Base-by-base conservation (phyloP, 2,329 filamentous ascomycete genomes). In the Clarireedia homoeocarpa region DNA sequence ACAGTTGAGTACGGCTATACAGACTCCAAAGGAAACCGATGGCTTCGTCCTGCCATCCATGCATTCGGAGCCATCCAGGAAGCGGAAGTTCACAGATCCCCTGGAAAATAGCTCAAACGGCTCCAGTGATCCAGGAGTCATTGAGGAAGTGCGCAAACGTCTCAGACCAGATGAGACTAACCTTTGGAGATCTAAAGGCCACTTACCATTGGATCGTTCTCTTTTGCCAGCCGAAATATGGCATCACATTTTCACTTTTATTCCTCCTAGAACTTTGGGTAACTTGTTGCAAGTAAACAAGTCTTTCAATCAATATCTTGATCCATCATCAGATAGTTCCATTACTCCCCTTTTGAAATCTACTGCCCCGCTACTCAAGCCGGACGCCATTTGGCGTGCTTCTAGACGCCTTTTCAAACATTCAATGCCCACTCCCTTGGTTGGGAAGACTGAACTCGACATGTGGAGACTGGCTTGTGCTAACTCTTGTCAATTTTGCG, bases 381-480 rank as follows among this genome's bases (percentile, higher is more conserved):
- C 86, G 64, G 81, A 89, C 66, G 71, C 73, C 48, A 83, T 92
- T 64, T 92, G 88, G 88, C 79, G 80, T 67, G 74, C 77, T 62
- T 86, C 88, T 64, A 81, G 88, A 66, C 83, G 83, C 63, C 71
- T 74, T 20, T 84, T 82, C 69, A 81, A 81, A 73, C 82, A 82
- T 26, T 78, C 79, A 62, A 82, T 91, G 74, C 89, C 89, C 48
- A 77, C 77, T 55, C 88, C 88, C 27, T 75, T 92, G 50, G 73
- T 74, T 52, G 78, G 77, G 57, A 80, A 79, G 67, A 80, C 81
- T 44, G 89, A 94, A 70, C 74, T 88, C 61, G 80, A 85, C 44
- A 91, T 91, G 87, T 90, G 89, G 81, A 81, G 80, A 65, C 73
- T 94, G 51, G 76, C 83, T 38, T 84, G 82, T 69, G 79, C 81